A percentile compares a stretch with the other conserved stretches of the same genome.
Evolutionary conservation across 1,139 yeast species (phyloP).

Genomic region (Casaregolazyma suthepensis): DNA sequence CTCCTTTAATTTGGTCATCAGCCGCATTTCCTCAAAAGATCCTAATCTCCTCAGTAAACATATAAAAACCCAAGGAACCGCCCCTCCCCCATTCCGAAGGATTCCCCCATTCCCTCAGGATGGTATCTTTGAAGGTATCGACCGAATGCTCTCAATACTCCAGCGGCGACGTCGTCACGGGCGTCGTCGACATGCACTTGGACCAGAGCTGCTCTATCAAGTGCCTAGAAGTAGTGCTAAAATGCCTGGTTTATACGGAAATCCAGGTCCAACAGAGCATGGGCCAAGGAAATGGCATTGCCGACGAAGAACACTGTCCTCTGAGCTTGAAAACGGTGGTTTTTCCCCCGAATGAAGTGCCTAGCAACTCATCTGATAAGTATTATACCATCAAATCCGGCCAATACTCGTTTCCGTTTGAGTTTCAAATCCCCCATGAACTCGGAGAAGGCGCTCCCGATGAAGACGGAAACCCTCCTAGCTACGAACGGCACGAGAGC

Average conservation of each 20-base stretch:
- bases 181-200: slow-evolving; percentile 3
- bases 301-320: slow-evolving; percentile 8
- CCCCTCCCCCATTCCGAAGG: neutral
- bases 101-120: neutral
- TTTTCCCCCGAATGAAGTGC: slow-evolving; percentile 6
- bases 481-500: neutral
- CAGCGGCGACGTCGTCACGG: slow-evolving; percentile 5
- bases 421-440: slow-evolving; percentile 6
- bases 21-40: neutral
- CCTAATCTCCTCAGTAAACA: neutral
- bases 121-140: slow-evolving; percentile 6
- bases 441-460: neutral
- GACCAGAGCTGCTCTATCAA: slow-evolving; percentile 4
- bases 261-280: slow-evolving; percentile 9
- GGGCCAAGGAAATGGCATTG: slow-evolving; percentile 9
- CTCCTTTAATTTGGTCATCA: neutral
- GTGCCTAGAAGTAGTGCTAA: slow-evolving; percentile 3
- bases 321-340: slow-evolving; percentile 1
- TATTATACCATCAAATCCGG: slow-evolving; percentile 6
- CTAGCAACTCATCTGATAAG: neutral
- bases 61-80: neutral
- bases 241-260: slow-evolving; percentile 4
- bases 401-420: slow-evolving; percentile 6
- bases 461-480: neutral
- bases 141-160: slow-evolving; percentile 6